Evolutionary conservation across 176 grass and related monocot species (phyloP).

Genomic region (Saccharum spontaneum): DNA sequence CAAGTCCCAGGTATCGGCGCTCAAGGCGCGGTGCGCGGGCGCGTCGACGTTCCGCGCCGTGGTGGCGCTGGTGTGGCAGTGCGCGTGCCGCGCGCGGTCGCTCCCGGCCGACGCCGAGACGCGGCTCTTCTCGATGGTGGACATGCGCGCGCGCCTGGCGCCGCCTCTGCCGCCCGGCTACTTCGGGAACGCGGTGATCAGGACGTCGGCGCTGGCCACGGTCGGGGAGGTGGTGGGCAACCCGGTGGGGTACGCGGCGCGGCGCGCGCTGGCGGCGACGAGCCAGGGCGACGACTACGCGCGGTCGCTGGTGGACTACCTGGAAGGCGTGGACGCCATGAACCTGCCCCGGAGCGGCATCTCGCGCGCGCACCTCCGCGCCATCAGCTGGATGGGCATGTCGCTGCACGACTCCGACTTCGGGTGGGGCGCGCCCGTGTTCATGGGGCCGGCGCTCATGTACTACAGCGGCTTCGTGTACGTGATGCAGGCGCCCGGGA

Average conservation of each 20-base stretch:
- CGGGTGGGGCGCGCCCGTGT: slow-evolving; percentile 59
- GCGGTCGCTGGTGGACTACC: slow-evolving; percentile 57
- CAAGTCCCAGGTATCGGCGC: slow-evolving; percentile 7
- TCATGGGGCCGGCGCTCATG: slow-evolving; percentile 48
- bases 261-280: slow-evolving; percentile 36
- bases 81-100: slow-evolving; percentile 44
- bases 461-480: slow-evolving; percentile 60
- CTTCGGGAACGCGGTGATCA: slow-evolving; percentile 72
- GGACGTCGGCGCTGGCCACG: slow-evolving; percentile 41
- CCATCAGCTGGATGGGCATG: slow-evolving; percentile 75
- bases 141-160: slow-evolving; percentile 57
- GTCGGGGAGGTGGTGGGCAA: slow-evolving; percentile 44
- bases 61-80: slow-evolving; percentile 67
- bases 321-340: slow-evolving; percentile 40
- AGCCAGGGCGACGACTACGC: slow-evolving; percentile 53
- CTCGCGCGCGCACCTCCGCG: slow-evolving; percentile 36
- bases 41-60: slow-evolving; percentile 67
- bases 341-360: slow-evolving; percentile 42
- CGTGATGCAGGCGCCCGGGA: slow-evolving; percentile 53
- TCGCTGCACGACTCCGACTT: slow-evolving; percentile 57
- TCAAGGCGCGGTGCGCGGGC: slow-evolving; percentile 43
- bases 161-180: slow-evolving; percentile 49
- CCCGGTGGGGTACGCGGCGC: slow-evolving; percentile 26
- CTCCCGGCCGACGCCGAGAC: slow-evolving; percentile 34
- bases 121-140: slow-evolving; percentile 64